Base-by-base conservation (phyloP, 768 basidiomycete genomes). In the Macrocybe gigantea region DNA sequence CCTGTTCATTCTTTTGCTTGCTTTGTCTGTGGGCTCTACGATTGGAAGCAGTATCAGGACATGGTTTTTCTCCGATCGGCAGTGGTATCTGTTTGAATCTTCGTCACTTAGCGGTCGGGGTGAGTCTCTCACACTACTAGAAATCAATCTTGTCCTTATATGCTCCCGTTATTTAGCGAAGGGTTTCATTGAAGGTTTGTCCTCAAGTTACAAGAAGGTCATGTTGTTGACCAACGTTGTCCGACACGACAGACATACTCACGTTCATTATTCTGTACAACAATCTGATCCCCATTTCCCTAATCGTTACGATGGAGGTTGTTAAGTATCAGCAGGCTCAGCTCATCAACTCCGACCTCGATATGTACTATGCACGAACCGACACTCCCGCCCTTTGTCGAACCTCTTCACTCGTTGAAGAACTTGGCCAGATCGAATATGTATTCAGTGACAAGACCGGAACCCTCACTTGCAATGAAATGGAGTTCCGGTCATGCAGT, bases 181-280 rank as follows among this genome's bases (percentile, higher is more conserved):
- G 61, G 73, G 73, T 40, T 94, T 94, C 62, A 75, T 89, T 44
- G 91, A 96, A 79, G 89, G 87, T 87, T n/a, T 37, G 63, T 50
- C 12, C 22, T 46, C 13, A 32, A 14, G 36, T 49, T 8, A 11
- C 22, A 22, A 22, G 22, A 22, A 22, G 4, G 22, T 15, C 30
- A 33, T 37, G 30, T 14, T 14, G n/a, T 29, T 38, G 41, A 15
- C n/a, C 38, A 33, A 7, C 10, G 57, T 56, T 35, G 47, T 47
- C 59, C 12, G 58, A 47, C 48, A 44, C 41, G 51, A 53, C 56
- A 91, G 95, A 99, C 64, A 92, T 98, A 49, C 77, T 99, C 35
- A 98, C 96, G 7, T 99, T 97, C 72, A 90, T 98, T 66, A 95
- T 99, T 65, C 77, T 97, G 36, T 98, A 97, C 75, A 98, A 97